phyloP scores from a whole-genome alignment of 306 rosid species.

The Corylus americana region DNA sequence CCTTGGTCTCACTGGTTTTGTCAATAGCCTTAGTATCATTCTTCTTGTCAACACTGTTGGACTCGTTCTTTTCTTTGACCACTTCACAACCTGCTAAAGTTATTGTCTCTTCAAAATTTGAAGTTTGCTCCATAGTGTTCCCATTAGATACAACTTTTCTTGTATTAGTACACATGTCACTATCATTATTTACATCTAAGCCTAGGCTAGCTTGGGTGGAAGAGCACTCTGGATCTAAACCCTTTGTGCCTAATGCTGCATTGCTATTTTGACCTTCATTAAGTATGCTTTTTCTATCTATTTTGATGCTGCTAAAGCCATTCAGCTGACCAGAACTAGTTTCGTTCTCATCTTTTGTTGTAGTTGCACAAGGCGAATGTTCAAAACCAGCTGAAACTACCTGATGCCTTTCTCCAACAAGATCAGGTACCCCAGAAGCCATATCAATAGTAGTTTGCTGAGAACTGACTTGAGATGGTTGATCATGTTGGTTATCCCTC shows the following conservation, averaged over 20 bases:
- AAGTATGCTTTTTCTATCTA: slow-evolving; percentile 48
- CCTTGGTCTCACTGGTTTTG: slow-evolving; percentile 24
- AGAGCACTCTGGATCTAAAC: slow-evolving; percentile 62
- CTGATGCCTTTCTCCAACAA: slow-evolving; percentile 44
- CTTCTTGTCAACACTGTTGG: slow-evolving; percentile 28
- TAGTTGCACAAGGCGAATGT: slow-evolving; percentile 42
- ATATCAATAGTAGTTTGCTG: slow-evolving; percentile 38
- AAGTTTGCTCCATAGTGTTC: slow-evolving; percentile 41
- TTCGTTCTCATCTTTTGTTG: slow-evolving; percentile 49
- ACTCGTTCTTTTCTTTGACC: slow-evolving; percentile 43
- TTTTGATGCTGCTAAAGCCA: slow-evolving; percentile 53
- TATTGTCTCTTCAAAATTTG: slow-evolving; percentile 47
- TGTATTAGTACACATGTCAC: slow-evolving; percentile 48
- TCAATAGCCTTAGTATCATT: slow-evolving; percentile 33
- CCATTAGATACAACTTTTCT: slow-evolving; percentile 54
- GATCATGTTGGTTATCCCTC: slow-evolving; percentile 41
- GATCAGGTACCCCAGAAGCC: slow-evolving; percentile 48
- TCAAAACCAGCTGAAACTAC: slow-evolving; percentile 43
- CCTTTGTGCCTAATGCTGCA: slow-evolving; percentile 53
- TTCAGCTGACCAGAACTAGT: slow-evolving; percentile 58
- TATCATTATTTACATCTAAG: slow-evolving; percentile 88
- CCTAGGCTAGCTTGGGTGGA: slow-evolving; percentile 66
- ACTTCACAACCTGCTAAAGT: slow-evolving; percentile 43
- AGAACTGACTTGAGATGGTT: slow-evolving; percentile 45
- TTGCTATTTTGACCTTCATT: slow-evolving; percentile 66